A percentile compares a stretch with the other conserved stretches of the same genome.
Conservation (phyloP, 805 yeast genomes). For the Blastobotrys peoriensis region DNA sequence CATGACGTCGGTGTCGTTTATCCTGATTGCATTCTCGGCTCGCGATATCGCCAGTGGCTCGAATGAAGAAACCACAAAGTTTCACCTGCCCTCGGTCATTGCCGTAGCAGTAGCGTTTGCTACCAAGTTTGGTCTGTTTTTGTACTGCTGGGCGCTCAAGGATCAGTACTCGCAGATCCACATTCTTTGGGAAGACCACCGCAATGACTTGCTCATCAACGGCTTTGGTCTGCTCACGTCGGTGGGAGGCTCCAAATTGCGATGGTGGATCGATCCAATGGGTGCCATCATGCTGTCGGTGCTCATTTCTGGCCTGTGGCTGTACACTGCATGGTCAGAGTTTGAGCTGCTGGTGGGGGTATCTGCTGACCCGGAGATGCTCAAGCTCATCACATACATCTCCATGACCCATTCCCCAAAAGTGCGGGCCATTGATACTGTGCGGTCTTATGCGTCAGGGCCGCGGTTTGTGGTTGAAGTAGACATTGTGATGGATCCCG, state of each 20-base stretch:
- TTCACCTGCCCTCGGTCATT: conserved; percentile 9
- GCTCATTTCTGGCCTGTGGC: conserved; percentile 52
- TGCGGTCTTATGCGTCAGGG: conserved; percentile 59
- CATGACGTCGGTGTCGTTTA: conserved; percentile 13
- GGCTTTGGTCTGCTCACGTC: conserved; percentile 13
- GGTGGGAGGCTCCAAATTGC: conserved; percentile 25
- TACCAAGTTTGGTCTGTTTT: conserved; percentile 10
- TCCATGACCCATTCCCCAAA: conserved; percentile 53
- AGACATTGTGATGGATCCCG: conserved; percentile 47
- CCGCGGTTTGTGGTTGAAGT: conserved; percentile 60
- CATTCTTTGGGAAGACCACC: conserved; percentile 14
- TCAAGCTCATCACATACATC: conserved; percentile 50
- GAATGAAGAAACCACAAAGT: background rate
- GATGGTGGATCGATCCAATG: conserved; percentile 53
- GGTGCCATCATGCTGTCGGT: conserved; percentile 52
- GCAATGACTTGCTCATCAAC: conserved; percentile 12
- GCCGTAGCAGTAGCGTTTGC: conserved; percentile 11
- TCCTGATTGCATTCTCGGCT: conserved; percentile 11
- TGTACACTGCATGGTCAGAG: conserved; percentile 48
- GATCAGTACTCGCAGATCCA: conserved; percentile 9
- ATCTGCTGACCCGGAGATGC: conserved; percentile 46
- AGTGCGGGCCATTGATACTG: conserved; percentile 48
- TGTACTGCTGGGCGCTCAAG: conserved; percentile 10
- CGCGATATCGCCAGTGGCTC: conserved; percentile 1
- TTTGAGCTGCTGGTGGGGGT: conserved; percentile 59